A percentile compares a stretch with the other conserved stretches of the same genome.
Conservation (phyloP, 1,284 basidiomycete species). For the Apiotrichum veenhuisii region DNA sequence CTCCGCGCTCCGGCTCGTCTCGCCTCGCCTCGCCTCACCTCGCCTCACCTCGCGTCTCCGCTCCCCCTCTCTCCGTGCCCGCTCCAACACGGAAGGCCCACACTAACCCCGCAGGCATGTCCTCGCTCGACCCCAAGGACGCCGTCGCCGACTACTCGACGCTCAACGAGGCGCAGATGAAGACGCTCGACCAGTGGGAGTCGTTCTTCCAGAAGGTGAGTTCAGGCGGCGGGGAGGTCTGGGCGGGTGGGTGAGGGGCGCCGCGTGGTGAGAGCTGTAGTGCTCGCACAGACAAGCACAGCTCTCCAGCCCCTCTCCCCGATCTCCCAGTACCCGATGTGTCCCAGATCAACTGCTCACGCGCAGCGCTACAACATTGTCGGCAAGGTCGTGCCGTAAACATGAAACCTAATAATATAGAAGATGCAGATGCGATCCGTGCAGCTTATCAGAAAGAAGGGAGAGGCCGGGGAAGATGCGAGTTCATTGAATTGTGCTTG, state of each 20-base stretch:
- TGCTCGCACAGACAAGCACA: too few species aligned
- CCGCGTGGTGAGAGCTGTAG: background rate
- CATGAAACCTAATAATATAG: background rate
- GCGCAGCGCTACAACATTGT: slow-evolving; percentile 73
- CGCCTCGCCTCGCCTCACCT: too few species aligned
- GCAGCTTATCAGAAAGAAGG: too few species aligned
- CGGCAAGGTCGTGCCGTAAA: slow-evolving; percentile 58
- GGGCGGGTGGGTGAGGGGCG: background rate
- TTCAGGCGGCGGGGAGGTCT: background rate
- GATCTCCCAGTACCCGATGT: background rate
- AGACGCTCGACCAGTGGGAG: slow-evolving; percentile 88
- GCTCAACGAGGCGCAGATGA: slow-evolving; percentile 69
- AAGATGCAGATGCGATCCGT: background rate
- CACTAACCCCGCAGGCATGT: slow-evolving; percentile 53
- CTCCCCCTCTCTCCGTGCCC: background rate
- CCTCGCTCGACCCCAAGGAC: slow-evolving; percentile 80
- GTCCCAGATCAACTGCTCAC: slow-evolving; percentile 11
- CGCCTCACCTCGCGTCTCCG: background rate
- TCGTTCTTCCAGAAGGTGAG: slow-evolving; percentile 64
- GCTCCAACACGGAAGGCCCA: too few species aligned
- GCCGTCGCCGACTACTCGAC: slow-evolving; percentile 82
- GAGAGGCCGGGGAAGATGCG: too few species aligned
- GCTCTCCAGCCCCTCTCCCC: too few species aligned
- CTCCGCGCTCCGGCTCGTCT: too few species aligned
- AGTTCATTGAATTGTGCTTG: too few species aligned